Evolutionary conservation across 768 basidiomycete genomes (phyloP), one percentile per base, ranked within the genome.

Genomic region (Leccinum boreale): DNA sequence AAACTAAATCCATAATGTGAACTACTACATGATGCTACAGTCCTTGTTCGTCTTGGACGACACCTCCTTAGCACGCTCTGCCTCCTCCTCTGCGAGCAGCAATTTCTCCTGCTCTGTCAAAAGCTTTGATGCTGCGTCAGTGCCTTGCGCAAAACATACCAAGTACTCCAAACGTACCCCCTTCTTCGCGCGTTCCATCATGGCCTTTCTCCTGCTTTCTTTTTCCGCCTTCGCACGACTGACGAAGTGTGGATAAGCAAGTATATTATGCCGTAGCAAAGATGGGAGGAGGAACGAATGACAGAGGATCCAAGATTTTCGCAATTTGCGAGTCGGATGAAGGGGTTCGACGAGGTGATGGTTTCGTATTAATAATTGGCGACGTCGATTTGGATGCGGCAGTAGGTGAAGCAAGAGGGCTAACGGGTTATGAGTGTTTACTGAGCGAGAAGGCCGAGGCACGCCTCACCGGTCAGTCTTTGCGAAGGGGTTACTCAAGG

Each of bases 151-250:
- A 14, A 28, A 31, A 19, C 17, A 15, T 9, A 50, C 21, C 10
- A n/a, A 17, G 23, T 6, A 39, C 29, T 9, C 10, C 24, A 23
- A 15, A 77, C 85, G 65, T 72, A 90, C 84, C 62, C 90, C 90
- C 74, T 88, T 92, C 80, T 80, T 81, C 5, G 85, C 87, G 42
- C 90, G 82, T 57, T 81, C 85, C 67, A 81, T 76, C 84, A 92
- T 84, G 3, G 86, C 89, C 70, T 81, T 85, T 59, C 82, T 70
- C 67, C 79, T 78, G 63, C 89, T 91, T 67, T 85, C 85, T 66
- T 81, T 78, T 73, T 93, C 91, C 12, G 85, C 85, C 73, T 77
- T 85, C 44, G 89, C 88, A 21, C 89, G 87, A 63, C 89, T 90
- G 67, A 17, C 24, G 61, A 60, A 62, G 50, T 17, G 36, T 55